These are phyloP conservation scores for Fusarium sp. DNA, from an alignment of 2,329 filamentous ascomycete genomes.

Conservation along the genomic window DNA sequence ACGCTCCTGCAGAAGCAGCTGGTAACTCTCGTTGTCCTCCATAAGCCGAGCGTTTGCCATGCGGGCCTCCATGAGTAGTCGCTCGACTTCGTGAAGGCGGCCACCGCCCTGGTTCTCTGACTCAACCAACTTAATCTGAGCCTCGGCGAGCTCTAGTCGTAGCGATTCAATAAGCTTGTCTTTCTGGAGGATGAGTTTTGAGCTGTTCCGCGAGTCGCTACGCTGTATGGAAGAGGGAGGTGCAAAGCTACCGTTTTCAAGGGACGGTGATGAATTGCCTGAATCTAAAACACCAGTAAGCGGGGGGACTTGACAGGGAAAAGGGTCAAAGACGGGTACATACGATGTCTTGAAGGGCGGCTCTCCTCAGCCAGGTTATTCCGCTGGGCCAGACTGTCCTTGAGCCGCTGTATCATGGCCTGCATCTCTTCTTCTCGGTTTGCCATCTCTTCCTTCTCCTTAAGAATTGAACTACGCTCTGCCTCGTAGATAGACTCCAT, in stretches of 20 bases:
- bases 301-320: background rate
- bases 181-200: slow-evolving; percentile 90
- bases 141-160: slow-evolving; percentile 89
- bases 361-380: slow-evolving; percentile 67
- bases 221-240: slow-evolving; percentile 84
- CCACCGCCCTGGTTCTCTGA: slow-evolving; percentile 93
- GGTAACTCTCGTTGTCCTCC: slow-evolving; percentile 99
- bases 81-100: slow-evolving; percentile 88
- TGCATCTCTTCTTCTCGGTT: slow-evolving; percentile 91
- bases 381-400: slow-evolving; percentile 85
- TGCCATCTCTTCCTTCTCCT: slow-evolving; percentile 89
- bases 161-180: slow-evolving; percentile 95
- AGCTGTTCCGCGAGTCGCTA: slow-evolving; percentile 89
- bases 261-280: slow-evolving; percentile 69
- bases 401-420: slow-evolving; percentile 86
- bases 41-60: slow-evolving; percentile 96
- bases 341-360: slow-evolving; percentile 64
- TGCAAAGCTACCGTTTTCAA: slow-evolving; percentile 83
- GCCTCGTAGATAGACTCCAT: slow-evolving; percentile 93
- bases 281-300: slow-evolving; percentile 40
- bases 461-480: slow-evolving; percentile 84
- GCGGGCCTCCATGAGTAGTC: slow-evolving; percentile 86
- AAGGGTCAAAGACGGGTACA: slow-evolving; percentile 49
- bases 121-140: slow-evolving; percentile 94
- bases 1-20: slow-evolving; percentile 91